Evolutionary conservation across 306 rosid genomes (phyloP).

Genomic region (Ziziphus jujuba): DNA sequence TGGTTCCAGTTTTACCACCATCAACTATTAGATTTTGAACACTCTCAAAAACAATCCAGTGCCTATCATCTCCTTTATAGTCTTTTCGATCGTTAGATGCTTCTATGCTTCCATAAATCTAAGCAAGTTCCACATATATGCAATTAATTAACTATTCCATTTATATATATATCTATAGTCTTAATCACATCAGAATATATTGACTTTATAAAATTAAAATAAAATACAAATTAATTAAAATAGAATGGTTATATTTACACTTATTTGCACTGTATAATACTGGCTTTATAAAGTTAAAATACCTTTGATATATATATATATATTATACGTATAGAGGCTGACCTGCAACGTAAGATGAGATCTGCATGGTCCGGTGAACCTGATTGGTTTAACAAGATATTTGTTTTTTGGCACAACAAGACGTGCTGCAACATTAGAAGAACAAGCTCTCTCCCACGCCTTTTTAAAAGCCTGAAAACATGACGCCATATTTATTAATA

Average conservation of each 20-base stretch:
- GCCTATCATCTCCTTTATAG: constrained; percentile 34
- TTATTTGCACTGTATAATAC: no score
- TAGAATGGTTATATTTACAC: no score
- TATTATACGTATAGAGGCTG: background rate
- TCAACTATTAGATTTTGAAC: constrained; percentile 37
- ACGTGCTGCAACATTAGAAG: constrained; percentile 27
- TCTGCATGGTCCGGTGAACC: constrained; percentile 76
- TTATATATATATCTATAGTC: background rate
- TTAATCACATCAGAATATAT: no score
- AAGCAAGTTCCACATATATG: background rate
- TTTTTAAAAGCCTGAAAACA: constrained; percentile 60
- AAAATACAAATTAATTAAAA: no score
- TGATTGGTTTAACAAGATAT: constrained; percentile 62
- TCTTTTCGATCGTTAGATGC: constrained; percentile 53
- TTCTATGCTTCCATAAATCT: constrained; percentile 63
- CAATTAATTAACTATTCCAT: background rate
- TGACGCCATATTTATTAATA: no score
- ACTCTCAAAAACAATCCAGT: constrained; percentile 54
- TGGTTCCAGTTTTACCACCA: constrained; percentile 58
- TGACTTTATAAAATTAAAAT: no score
- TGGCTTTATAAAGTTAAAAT: no score
- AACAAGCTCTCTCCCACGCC: constrained; percentile 71
- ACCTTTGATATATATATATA: background rate
- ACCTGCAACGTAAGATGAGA: constrained; percentile 53
- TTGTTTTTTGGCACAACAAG: constrained; percentile 45